Evolutionary conservation across 352 stramenopile genomes (phyloP).

Genomic region (Elongisporangium undulatum): DNA sequence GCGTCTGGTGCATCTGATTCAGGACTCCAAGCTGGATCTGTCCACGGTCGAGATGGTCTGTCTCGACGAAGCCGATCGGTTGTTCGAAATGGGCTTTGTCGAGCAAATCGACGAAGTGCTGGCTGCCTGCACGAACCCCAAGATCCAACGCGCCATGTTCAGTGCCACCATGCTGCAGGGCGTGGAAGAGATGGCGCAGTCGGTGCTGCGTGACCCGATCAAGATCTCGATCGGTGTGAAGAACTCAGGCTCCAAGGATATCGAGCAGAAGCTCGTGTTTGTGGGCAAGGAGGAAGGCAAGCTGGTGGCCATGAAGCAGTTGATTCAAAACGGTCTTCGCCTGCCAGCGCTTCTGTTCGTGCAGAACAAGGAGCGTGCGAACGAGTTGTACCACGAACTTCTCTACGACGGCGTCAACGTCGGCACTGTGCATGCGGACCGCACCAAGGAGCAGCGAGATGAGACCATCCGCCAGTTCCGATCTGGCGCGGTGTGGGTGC

Average conservation of each 20-base stretch:
- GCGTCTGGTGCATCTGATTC: constrained; percentile 91
- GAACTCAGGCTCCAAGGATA: constrained; percentile 85
- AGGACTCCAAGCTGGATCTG: constrained; percentile 79
- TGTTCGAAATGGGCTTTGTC: constrained; percentile 97
- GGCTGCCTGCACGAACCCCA: constrained; percentile 79
- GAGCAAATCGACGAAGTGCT: constrained; percentile 98
- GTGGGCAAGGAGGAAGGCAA: constrained; percentile 99
- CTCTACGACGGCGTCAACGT: constrained; percentile 98
- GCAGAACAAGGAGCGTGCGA: constrained; percentile 97
- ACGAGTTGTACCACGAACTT: constrained; percentile 97
- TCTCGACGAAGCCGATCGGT: constrained; percentile 97
- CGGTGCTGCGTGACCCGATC: constrained; percentile 95
- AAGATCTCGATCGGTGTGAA: constrained; percentile 92
- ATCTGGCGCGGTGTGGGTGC: constrained; percentile 95
- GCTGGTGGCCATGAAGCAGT: constrained; percentile 94
- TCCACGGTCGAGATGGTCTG: constrained; percentile 92
- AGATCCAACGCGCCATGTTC: constrained; percentile 95
- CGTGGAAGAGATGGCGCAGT: constrained; percentile 95
- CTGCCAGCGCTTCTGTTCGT: constrained; percentile 98
- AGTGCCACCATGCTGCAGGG: constrained; percentile 96
- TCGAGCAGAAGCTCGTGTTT: constrained; percentile 96
- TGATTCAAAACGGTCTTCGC: constrained; percentile 90
- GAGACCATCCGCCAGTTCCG: constrained; percentile 95
- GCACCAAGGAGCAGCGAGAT: constrained; percentile 92
- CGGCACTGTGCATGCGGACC: constrained; percentile 96